Evolutionary conservation across 257 asterid species (phyloP), one percentile per base, ranked within the genome.

Genomic region (Cordia subcordata): DNA sequence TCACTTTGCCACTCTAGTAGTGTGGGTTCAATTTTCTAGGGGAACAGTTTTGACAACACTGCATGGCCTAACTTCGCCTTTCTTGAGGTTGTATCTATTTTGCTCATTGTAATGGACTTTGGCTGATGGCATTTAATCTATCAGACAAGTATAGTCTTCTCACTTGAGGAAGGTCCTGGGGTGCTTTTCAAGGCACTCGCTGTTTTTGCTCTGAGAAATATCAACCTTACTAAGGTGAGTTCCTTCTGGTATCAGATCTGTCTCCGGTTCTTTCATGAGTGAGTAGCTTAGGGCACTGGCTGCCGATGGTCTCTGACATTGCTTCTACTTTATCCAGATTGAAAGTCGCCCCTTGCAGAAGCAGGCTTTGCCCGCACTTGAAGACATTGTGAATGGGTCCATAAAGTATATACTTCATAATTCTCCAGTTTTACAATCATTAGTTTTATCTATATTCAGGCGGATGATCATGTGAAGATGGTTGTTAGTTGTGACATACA

Each of bases 111-210:
- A n/a, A 49, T 21, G 5, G 14, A 50, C n/a, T 38, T 18, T 19
- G 9, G 32, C 33, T 52, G 17, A 15, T 20, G 44, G 11, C 32
- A 13, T 53, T 40, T 46, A 23, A 55, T 79, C 22, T 63, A 63
- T 39, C 84, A 93, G 97, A 87, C 99, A 49, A 93, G 99, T 80
- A 80, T 93, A 72, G 99, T 93, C 55, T 93, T 93, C 88, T 93
- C 99, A 44, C 95, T 93, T 18, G 99, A 93, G 75, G 97, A 93
- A 82, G 97, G 99, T 68, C 99, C 97, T 39, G 99, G 99, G 66
- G 81, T 81, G 78, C 99, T 93, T 80, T 93, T 93, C 69, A 90
- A 93, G 75, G 99, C 96, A 67, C 96, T 93, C 66, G 96, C 95
- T 62, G 99, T 85, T 58, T 93, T 93, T 77, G 94, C 99, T 16